A percentile compares a stretch with the other conserved stretches of the same genome.
Conservation (phyloP, 2,329 filamentous ascomycete genomes). For the Talaromyces rugulosus region DNA sequence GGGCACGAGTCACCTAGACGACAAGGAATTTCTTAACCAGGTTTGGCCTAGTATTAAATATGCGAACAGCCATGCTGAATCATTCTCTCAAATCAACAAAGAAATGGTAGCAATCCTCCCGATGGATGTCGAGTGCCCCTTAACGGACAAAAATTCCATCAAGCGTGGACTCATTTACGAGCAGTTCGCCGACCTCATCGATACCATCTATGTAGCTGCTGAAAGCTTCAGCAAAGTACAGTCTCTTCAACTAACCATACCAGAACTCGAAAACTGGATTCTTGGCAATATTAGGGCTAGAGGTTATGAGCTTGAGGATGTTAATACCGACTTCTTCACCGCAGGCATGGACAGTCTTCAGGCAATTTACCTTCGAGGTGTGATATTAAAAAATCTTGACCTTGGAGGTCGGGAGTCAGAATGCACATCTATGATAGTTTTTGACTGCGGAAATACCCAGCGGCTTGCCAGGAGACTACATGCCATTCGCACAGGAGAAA, state of each 20-base stretch:
- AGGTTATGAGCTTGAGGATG: slow-evolving; percentile 26
- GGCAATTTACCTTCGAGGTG: slow-evolving; percentile 42
- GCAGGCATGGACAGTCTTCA: slow-evolving; percentile 46
- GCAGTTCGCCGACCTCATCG: slow-evolving; percentile 43
- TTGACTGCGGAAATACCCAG: slow-evolving; percentile 37
- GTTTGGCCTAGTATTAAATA: slow-evolving; percentile 36
- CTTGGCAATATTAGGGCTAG: slow-evolving; percentile 18
- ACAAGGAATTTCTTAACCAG: slow-evolving; percentile 31
- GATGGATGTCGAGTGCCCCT: slow-evolving; percentile 37
- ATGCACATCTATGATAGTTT: slow-evolving; percentile 31
- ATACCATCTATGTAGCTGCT: slow-evolving; percentile 20
- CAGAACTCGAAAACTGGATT: slow-evolving; percentile 15
- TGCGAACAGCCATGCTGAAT: slow-evolving; percentile 39
- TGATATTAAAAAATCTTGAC: slow-evolving; percentile 38
- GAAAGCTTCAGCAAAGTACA: slow-evolving; percentile 27
- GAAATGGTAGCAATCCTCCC: slow-evolving; percentile 38
- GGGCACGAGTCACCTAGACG: slow-evolving; percentile 7
- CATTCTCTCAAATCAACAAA: slow-evolving; percentile 42
- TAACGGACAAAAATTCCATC: slow-evolving; percentile 53
- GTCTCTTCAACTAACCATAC: slow-evolving; percentile 26
- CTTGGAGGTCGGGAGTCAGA: slow-evolving; percentile 30
- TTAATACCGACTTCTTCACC: slow-evolving; percentile 41
- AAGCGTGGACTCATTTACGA: slow-evolving; percentile 49
- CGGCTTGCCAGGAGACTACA: slow-evolving; percentile 33
- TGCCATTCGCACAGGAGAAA: slow-evolving; percentile 23